These are phyloP conservation scores for Spathaspora hagerdaliae DNA, from an alignment of 805 yeast genomes.

Conservation along the genomic window DNA sequence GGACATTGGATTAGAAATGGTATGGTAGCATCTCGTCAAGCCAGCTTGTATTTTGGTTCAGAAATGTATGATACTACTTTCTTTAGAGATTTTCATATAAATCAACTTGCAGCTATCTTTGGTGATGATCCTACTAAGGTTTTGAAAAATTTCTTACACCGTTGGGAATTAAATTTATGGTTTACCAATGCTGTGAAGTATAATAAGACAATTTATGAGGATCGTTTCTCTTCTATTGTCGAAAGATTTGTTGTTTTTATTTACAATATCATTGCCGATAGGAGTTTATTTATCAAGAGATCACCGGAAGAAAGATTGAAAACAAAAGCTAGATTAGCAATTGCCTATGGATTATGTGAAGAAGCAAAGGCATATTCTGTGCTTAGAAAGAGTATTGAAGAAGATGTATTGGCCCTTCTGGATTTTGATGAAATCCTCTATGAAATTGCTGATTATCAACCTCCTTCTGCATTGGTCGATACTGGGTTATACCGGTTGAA, in stretches of 20 bases:
- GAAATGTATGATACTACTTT: conserved; percentile 37
- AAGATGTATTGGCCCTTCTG: conserved; percentile 5
- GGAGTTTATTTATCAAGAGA: conserved; percentile 21
- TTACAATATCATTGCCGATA: conserved; percentile 41
- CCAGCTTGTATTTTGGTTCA: conserved; percentile 44
- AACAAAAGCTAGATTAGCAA: conserved; percentile 31
- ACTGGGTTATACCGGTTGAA: conserved; percentile 68
- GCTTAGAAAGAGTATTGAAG: conserved; percentile 28
- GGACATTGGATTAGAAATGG: conserved; percentile 81
- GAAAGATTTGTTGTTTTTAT: conserved; percentile 41
- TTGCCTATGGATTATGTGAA: conserved; percentile 49
- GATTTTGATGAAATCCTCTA: conserved; percentile 47
- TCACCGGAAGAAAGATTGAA: conserved; percentile 23
- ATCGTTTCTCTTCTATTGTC: conserved; percentile 40
- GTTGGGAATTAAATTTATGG: conserved; percentile 60
- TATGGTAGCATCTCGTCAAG: conserved; percentile 45
- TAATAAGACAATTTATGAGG: conserved; percentile 42
- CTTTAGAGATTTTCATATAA: conserved; percentile 43
- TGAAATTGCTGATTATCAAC: conserved; percentile 60
- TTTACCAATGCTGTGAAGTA: conserved; percentile 29
- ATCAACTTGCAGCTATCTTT: conserved; percentile 38
- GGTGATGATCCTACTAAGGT: conserved; percentile 35
- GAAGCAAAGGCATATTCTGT: conserved; percentile 54
- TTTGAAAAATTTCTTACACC: conserved; percentile 37
- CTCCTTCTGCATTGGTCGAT: conserved; percentile 58